Evolutionary conservation across 2,329 filamentous ascomycete genomes (phyloP), one percentile per base, ranked within the genome.

Genomic region (Aspergillus brasiliensis): DNA sequence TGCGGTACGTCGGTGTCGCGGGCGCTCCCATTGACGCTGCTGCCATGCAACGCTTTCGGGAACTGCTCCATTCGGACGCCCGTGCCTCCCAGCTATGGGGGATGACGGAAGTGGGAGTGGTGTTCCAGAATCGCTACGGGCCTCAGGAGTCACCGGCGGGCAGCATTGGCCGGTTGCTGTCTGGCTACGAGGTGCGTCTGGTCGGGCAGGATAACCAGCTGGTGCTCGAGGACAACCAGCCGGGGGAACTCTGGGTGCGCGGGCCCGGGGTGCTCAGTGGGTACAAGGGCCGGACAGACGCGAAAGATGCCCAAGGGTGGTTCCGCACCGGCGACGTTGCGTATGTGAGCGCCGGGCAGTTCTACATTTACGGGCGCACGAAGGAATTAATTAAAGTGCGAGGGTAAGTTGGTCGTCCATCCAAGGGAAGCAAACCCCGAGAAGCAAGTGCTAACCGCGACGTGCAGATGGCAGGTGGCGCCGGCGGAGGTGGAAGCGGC

Each of bases 91-190:
- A 83, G 60, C 75, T 83, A 38, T 86, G 81, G 78, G 83, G 84
- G 1, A 84, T 84, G 79, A 85, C 83, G 0, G 84, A 86, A 69
- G 76, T 70, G 65, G 83, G 83, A 57, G 77, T 72, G 65, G 75
- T 64, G 2, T 78, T 81, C 67, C 77, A 79, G 56, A 75, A 73
- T 56, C 71, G 70, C 17, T 77, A 75, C 55, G 69, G 71, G 10
- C 31, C 31, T 2, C 72, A 80, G 54, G 68, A 72, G 13, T 80
- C 81, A 48, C 66, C 71, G 15, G 76, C 77, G 4, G 81, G 77
- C 21, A 83, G 81, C 44, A 79, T 85, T 7, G 83, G 83, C 5
- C 70, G 76, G 2, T 68, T 77, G 7, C 59, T 83, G 10, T 69
- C 79, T 0, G 80, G 78, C 3, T 75, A 75, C 48, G 73, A 76